Base-by-base conservation (phyloP, 2,329 filamentous ascomycete species). In the Colletotrichum sp. region DNA sequence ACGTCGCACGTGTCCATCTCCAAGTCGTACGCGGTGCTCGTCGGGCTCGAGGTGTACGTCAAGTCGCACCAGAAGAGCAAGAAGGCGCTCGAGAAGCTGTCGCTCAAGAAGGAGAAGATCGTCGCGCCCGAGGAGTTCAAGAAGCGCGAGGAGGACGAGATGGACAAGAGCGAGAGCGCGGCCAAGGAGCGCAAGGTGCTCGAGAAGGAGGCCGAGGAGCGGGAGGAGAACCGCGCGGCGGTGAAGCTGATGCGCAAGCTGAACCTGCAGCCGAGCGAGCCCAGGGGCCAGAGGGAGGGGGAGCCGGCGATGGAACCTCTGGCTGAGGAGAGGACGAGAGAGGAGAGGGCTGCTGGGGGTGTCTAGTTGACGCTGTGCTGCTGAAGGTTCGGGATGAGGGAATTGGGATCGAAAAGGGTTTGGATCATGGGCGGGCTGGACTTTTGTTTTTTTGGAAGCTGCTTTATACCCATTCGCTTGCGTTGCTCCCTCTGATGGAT, bases 11-110 rank as follows among this genome's bases (percentile, higher is more conserved):
- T 98, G 13, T 94, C 92, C 22, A 94, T 98, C 62, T 95, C 93
- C 57, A 93, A 95, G 80, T 94, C 93, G 3, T 98, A 98, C 81
- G 93, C 94, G 0, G 92, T 98, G 1, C 88, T 98, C 1, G 90
- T 96, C 1, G 96, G 96, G 0, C 88, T 98, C 6, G 96, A 98
- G 86, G 90, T 92, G 16, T 98, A 98, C 81, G 86, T 93, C 66
- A 92, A 92, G 80, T 93, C 93, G 15, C 91, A 93, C 66, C 88
- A 88, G 73, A 92, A 92, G 81, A 89, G 93, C 39, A 94, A 94
- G 84, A 84, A 86, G 62, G 79, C 89, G 13, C 81, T 86, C 75
- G 86, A 89, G 72, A 90, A 89, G 75, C 80, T 91, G 49, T 84
- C 88, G 30, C 87, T 90, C 39, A 83, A 88, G 32, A 89, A 91